phyloP scores from a whole-genome alignment of 495 filamentous ascomycete genomes.

The Clohesyomyces aquaticus region DNA sequence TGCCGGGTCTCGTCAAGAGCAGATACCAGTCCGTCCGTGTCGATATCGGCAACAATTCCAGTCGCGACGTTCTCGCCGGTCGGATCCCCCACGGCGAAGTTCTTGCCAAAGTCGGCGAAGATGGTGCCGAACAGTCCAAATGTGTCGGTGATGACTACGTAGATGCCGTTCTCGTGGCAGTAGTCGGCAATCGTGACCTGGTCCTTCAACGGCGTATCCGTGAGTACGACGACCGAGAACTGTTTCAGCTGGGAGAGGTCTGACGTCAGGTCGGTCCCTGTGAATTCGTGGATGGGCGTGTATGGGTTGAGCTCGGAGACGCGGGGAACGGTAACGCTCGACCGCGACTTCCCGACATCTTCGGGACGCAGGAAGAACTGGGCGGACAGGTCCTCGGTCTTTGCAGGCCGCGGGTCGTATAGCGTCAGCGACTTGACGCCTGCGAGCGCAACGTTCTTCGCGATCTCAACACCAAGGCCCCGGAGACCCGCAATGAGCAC shows the following conservation, averaged over 20 bases:
- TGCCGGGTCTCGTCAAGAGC: slow-evolving; percentile 95
- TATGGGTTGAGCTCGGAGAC: slow-evolving; percentile 97
- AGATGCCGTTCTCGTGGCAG: slow-evolving; percentile 90
- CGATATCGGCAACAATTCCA: slow-evolving; percentile 89
- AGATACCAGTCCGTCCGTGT: slow-evolving; percentile 86
- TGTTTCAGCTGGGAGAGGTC: slow-evolving; percentile 78
- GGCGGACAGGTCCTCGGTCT: slow-evolving; percentile 84
- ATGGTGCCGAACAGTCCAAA: slow-evolving; percentile 94
- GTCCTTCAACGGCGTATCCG: slow-evolving; percentile 74
- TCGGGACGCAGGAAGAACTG: slow-evolving; percentile 92
- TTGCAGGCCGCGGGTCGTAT: slow-evolving; percentile 78
- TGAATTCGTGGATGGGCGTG: slow-evolving; percentile 79
- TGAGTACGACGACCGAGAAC: slow-evolving; percentile 92
- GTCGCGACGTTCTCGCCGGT: slow-evolving; percentile 86
- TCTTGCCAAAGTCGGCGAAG: slow-evolving; percentile 96
- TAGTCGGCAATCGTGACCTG: slow-evolving; percentile 86
- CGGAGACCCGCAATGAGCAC: slow-evolving; percentile 90
- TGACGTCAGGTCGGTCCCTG: slow-evolving; percentile 63
- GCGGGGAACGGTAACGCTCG: slow-evolving; percentile 79
- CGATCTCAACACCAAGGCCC: slow-evolving; percentile 96
- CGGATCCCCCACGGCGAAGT: slow-evolving; percentile 85
- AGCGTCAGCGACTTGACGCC: slow-evolving; percentile 90
- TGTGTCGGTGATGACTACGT: slow-evolving; percentile 81
- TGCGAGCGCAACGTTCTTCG: slow-evolving; percentile 97
- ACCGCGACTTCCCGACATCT: slow-evolving; percentile 92